Conservation (phyloP, 192 early-diverging fungal genomes). For the Gonapodya prolifera region DNA sequence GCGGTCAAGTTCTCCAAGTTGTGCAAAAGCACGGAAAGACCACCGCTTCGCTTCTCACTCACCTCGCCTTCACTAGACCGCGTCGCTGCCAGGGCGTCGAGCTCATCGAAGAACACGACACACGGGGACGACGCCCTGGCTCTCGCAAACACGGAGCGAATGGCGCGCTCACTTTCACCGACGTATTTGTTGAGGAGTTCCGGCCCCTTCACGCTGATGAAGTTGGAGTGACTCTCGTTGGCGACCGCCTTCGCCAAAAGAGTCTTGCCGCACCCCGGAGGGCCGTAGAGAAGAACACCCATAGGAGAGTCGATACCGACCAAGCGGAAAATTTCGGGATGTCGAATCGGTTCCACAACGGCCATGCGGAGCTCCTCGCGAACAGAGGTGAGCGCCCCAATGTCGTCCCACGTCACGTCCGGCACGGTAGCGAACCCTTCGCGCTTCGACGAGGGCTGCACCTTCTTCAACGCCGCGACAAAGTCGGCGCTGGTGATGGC, state of each 20-base stretch:
- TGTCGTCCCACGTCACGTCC: constrained; percentile 89
- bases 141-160: constrained; percentile 88
- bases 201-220: constrained; percentile 96
- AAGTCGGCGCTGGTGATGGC: constrained; percentile 80
- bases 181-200: constrained; percentile 98
- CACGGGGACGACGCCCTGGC: constrained; percentile 88
- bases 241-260: constrained; percentile 95
- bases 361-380: constrained; percentile 91
- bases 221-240: constrained; percentile 94
- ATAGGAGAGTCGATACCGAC: constrained; percentile 85
- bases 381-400: constrained; percentile 75
- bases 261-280: constrained; percentile 97
- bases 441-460: constrained; percentile 92
- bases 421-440: constrained; percentile 98
- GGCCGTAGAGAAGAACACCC: constrained; percentile 93
- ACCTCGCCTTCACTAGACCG: constrained; percentile 81
- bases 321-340: constrained; percentile 71
- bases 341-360: constrained; percentile 88
- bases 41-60: not conserved
- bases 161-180: constrained; percentile 92
- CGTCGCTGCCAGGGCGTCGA: constrained; percentile 81
- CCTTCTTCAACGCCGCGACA: constrained; percentile 65
- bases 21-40: not conserved
- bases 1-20: not conserved
- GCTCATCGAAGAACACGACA: constrained; percentile 96